These are phyloP conservation scores for Spergularia marina DNA, from an alignment of 148 eudicot species.

Conservation along the genomic window DNA sequence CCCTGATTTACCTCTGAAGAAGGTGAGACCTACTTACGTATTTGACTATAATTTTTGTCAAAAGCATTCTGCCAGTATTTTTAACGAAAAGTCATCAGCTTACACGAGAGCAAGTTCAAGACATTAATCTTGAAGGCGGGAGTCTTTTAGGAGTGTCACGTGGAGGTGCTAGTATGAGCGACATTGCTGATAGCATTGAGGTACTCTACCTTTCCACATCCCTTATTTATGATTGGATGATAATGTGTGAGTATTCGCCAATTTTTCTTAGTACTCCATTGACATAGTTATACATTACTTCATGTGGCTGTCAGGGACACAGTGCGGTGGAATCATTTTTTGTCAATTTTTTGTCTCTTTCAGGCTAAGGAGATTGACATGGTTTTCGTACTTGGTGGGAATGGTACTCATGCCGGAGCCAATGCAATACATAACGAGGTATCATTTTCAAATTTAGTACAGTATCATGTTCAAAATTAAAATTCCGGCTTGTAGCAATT, in stretches of 20 bases:
- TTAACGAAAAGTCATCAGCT: constrained; percentile 33
- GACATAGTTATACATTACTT: neutral
- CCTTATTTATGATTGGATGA: neutral
- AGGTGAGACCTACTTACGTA: constrained; percentile 27
- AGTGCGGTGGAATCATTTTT: neutral
- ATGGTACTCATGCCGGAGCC: constrained; percentile 56
- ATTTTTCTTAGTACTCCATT: neutral
- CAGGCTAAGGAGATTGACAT: constrained; percentile 52
- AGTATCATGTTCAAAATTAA: neutral
- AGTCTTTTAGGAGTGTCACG: constrained; percentile 51
- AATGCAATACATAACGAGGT: constrained; percentile 49
- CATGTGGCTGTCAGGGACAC: neutral
- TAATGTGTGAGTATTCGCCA: neutral
- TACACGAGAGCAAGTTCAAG: constrained; percentile 43
- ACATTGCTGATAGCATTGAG: constrained; percentile 47
- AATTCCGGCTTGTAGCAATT: too few relatives aligned
- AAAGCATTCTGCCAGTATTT: neutral
- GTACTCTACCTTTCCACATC: constrained; percentile 19
- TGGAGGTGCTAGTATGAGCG: constrained; percentile 49
- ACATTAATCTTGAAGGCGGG: constrained; percentile 54
- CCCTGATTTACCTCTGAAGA: constrained; percentile 45
- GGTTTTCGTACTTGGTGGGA: constrained; percentile 53
- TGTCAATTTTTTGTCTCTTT: constrained; percentile 1
- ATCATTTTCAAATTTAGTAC: neutral
- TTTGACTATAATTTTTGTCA: constrained; percentile 7